phyloP scores from a whole-genome alignment of 2,329 filamentous ascomycete genomes.

The Trichoderma sp. region DNA sequence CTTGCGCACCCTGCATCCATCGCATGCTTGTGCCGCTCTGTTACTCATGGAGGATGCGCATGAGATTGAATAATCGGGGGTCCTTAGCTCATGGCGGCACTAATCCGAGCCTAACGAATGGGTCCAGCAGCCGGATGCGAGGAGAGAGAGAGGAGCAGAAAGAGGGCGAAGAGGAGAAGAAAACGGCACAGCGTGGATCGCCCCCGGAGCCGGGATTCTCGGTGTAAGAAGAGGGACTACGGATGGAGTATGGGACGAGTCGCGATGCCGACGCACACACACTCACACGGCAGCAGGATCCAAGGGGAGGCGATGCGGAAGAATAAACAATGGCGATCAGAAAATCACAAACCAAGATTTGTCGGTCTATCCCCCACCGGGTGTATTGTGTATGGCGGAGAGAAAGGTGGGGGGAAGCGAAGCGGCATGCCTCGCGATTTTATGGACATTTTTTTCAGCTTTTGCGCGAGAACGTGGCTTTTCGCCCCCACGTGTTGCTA shows the following conservation, averaged over 20 bases:
- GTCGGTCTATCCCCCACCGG: background rate
- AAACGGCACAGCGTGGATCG: background rate
- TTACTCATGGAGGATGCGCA: constrained; percentile 23
- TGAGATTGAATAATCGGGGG: background rate
- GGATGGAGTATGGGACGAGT: background rate
- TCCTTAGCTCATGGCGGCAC: constrained; percentile 21
- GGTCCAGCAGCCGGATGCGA: constrained; percentile 19
- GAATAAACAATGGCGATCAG: constrained; percentile 1
- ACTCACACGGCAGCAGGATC: background rate
- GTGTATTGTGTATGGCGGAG: background rate
- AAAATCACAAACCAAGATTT: constrained; percentile 2
- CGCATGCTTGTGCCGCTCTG: constrained; percentile 37
- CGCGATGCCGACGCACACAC: background rate
- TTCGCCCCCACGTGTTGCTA: constrained; percentile 4
- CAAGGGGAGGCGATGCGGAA: background rate
- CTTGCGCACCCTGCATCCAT: constrained; percentile 42
- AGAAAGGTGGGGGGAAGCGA: background rate
- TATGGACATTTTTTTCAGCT: background rate
- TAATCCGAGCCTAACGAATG: background rate
- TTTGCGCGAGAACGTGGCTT: background rate
- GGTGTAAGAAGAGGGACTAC: background rate
- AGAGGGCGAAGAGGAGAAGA: background rate
- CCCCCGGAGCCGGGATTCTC: background rate
- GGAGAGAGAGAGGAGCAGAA: background rate
- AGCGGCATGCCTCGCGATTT: background rate